A percentile compares a stretch with the other conserved stretches of the same genome.
phyloP scores from a whole-genome alignment of 331 rosid genomes.

The Acacia pycnantha region DNA sequence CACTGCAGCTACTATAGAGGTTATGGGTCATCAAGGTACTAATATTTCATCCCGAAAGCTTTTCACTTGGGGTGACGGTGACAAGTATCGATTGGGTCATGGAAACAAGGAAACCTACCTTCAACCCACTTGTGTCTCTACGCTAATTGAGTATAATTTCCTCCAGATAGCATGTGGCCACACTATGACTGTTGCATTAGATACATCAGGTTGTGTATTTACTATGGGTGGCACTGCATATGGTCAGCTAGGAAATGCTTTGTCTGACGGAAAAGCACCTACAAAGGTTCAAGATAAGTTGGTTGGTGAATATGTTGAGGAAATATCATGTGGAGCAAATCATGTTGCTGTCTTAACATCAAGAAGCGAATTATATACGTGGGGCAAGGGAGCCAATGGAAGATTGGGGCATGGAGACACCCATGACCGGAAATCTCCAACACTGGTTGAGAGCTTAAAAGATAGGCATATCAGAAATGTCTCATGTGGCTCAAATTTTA shows the following conservation, averaged over 20 bases:
- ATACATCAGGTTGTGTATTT: slow-evolving; percentile 89
- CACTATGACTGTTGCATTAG: slow-evolving; percentile 77
- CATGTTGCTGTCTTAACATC: slow-evolving; percentile 77
- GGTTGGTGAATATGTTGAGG: slow-evolving; percentile 84
- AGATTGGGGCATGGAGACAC: slow-evolving; percentile 85
- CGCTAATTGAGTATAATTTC: slow-evolving; percentile 82
- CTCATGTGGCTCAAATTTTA: slow-evolving; percentile 85
- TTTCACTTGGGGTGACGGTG: slow-evolving; percentile 98
- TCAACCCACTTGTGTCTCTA: slow-evolving; percentile 71
- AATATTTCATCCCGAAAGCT: slow-evolving; percentile 63
- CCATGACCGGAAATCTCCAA: slow-evolving; percentile 68
- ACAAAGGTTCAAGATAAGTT: slow-evolving; percentile 76
- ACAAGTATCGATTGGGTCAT: slow-evolving; percentile 80
- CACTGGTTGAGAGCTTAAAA: slow-evolving; percentile 70
- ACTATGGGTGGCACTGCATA: slow-evolving; percentile 71
- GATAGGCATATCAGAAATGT: slow-evolving; percentile 71
- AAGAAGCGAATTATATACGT: slow-evolving; percentile 73
- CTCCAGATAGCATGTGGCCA: slow-evolving; percentile 83
- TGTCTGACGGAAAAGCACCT: slow-evolving; percentile 64
- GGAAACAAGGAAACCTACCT: slow-evolving; percentile 76
- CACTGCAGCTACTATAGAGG: slow-evolving; percentile 90
- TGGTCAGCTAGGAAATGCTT: slow-evolving; percentile 87
- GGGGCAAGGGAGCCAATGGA: slow-evolving; percentile 94
- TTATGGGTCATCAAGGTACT: slow-evolving; percentile 54
- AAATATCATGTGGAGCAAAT: slow-evolving; percentile 81